phyloP scores from a whole-genome alignment of 768 basidiomycete genomes.

The Gloeopeniophorella convolvens region DNA sequence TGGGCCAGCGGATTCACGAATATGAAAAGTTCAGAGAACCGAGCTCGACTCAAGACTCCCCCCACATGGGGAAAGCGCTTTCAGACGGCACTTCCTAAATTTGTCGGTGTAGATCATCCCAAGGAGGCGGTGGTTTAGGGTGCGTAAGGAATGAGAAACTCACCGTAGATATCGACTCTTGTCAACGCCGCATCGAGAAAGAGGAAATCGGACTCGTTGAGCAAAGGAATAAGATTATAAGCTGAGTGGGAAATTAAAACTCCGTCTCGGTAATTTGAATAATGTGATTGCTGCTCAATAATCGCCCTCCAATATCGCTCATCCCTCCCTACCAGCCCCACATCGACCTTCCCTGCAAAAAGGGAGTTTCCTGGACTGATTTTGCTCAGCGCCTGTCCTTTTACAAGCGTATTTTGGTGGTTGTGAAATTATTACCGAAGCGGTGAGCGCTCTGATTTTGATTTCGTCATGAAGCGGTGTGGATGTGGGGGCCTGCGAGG shows the following conservation, averaged over 20 bases:
- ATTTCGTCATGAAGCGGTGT: neutral
- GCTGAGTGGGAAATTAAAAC: slow-evolving; percentile 15
- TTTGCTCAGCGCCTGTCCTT: neutral
- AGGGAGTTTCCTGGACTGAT: slow-evolving; percentile 2
- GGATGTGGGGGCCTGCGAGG: neutral
- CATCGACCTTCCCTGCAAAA: neutral
- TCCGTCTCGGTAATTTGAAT: slow-evolving; percentile 17
- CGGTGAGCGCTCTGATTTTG: slow-evolving; percentile 10
- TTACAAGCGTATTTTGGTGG: neutral
- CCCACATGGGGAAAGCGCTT: neutral
- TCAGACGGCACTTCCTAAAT: slow-evolving; percentile 23
- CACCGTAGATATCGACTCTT: no score
- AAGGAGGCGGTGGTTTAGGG: no score
- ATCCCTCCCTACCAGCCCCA: neutral
- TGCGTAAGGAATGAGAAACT: no score
- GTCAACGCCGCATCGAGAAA: no score
- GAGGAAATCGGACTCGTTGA: no score
- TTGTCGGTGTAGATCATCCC: slow-evolving; percentile 19
- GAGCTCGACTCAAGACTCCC: slow-evolving; percentile 16
- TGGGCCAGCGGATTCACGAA: neutral
- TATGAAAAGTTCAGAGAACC: slow-evolving; percentile 18
- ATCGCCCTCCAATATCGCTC: slow-evolving; percentile 10
- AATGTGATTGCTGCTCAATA: slow-evolving; percentile 11
- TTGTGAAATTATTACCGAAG: neutral
- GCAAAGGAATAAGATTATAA: slow-evolving; percentile 8